Percentiles rank a stretch among this genome's conserved stretches.
phyloP scores from a whole-genome alignment of 1,139 yeast genomes.

The Suhomyces maxii region DNA sequence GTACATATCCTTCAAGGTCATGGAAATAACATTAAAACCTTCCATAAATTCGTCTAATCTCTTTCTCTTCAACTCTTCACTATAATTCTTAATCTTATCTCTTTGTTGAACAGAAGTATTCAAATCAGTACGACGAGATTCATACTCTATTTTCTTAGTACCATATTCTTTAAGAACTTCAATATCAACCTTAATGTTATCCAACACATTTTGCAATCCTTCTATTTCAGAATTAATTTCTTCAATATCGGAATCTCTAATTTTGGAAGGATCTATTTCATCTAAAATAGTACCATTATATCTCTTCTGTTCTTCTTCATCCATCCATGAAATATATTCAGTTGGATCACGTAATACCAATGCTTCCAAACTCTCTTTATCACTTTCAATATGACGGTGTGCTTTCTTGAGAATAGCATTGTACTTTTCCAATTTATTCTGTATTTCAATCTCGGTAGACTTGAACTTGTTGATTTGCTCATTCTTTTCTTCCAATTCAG shows the following conservation, averaged over 20 bases:
- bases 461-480: conserved; percentile 59
- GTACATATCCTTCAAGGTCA: conserved; percentile 93
- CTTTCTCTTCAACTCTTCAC: conserved; percentile 71
- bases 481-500: conserved; percentile 50
- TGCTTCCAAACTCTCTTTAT: conserved; percentile 37
- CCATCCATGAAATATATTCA: conserved; percentile 52
- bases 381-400: conserved; percentile 35
- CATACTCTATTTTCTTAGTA: conserved; percentile 61
- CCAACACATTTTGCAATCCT: conserved; percentile 56
- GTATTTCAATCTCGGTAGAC: conserved; percentile 70
- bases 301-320: conserved; percentile 34
- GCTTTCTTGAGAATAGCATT: conserved; percentile 44
- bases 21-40: conserved; percentile 84
- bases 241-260: conserved; percentile 51
- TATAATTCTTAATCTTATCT: conserved; percentile 60
- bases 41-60: conserved; percentile 89
- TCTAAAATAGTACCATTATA: conserved; percentile 41
- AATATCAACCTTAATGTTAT: conserved; percentile 64
- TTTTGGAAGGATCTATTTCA: conserved; percentile 52
- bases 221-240: conserved; percentile 54
- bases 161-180: conserved; percentile 80
- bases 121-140: conserved; percentile 61
- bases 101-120: conserved; percentile 66
- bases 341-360: conserved; percentile 55
- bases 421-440: conserved; percentile 63